phyloP scores from a whole-genome alignment of 176 grass and related monocot genomes.

The Bromus sterilis region DNA sequence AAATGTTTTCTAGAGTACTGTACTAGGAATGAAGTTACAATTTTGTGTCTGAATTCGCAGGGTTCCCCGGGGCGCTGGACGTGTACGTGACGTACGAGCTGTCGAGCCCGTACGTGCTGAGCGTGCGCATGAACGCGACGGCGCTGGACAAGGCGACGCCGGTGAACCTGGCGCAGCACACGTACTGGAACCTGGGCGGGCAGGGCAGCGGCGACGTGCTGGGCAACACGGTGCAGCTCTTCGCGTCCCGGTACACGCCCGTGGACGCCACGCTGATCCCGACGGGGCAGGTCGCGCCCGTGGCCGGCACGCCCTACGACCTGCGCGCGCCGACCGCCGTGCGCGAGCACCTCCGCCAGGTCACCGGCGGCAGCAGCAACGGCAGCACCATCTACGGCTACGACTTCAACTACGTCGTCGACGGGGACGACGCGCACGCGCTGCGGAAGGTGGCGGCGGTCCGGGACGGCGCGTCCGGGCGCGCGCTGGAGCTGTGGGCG shows the following conservation, averaged over 20 bases:
- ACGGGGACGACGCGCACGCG: neutral
- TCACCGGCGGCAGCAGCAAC: neutral
- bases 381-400: slow-evolving; percentile 40
- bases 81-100: slow-evolving; percentile 86
- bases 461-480: slow-evolving; percentile 36
- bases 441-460: slow-evolving; percentile 61
- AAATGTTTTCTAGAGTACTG: too few relatives aligned
- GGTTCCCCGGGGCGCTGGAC: slow-evolving; percentile 76
- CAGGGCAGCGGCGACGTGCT: slow-evolving; percentile 58
- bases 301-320: slow-evolving; percentile 73
- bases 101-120: slow-evolving; percentile 43
- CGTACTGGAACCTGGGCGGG: slow-evolving; percentile 85
- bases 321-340: slow-evolving; percentile 33
- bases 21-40: too few relatives aligned
- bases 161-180: slow-evolving; percentile 83
- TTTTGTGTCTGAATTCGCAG: slow-evolving; percentile 23
- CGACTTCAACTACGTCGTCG: slow-evolving; percentile 72
- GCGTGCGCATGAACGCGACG: slow-evolving; percentile 67
- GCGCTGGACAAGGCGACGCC: slow-evolving; percentile 63
- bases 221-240: slow-evolving; percentile 59
- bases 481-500: slow-evolving; percentile 63
- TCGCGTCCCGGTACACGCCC: slow-evolving; percentile 62
- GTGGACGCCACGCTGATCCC: slow-evolving; percentile 53
- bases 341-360: slow-evolving; percentile 38
- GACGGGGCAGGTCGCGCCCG: slow-evolving; percentile 41